Conservation (phyloP, 306 rosid genomes). For the Prunus mongolica region DNA sequence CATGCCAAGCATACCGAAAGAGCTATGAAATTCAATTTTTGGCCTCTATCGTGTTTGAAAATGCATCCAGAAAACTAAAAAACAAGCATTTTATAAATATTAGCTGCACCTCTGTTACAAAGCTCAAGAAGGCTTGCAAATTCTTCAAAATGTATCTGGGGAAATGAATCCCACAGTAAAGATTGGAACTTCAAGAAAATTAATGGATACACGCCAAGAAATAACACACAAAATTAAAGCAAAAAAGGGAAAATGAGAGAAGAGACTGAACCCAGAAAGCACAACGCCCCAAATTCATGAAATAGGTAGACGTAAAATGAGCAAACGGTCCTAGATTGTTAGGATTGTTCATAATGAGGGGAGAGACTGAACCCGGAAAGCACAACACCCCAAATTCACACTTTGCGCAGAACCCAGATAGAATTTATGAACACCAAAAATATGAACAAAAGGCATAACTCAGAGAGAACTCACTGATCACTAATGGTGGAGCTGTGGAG, state of each 20-base stretch:
- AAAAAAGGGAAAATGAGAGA: slow-evolving; percentile 9
- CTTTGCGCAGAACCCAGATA: slow-evolving; percentile 22
- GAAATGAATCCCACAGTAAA: not conserved
- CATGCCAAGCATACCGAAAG: not conserved
- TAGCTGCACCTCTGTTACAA: not conserved
- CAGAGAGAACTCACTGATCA: slow-evolving; percentile 57
- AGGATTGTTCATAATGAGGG: slow-evolving; percentile 15
- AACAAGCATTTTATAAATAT: not conserved
- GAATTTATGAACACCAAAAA: slow-evolving; percentile 16
- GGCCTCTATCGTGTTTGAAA: not conserved
- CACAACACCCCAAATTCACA: not conserved
- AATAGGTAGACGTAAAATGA: slow-evolving; percentile 19
- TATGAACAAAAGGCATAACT: not conserved
- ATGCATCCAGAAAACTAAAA: not conserved
- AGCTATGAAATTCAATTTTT: not conserved
- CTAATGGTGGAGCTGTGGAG: slow-evolving; percentile 62
- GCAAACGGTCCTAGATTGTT: slow-evolving; percentile 23
- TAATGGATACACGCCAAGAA: slow-evolving; percentile 1
- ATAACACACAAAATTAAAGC: slow-evolving; percentile 11
- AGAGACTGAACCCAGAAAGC: slow-evolving; percentile 8
- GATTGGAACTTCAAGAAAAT: slow-evolving; percentile 14
- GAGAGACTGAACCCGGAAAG: slow-evolving; percentile 24
- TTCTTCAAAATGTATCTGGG: not conserved
- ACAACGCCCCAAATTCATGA: slow-evolving; percentile 18
- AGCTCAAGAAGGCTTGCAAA: not conserved